Evolutionary conservation across 2,329 filamentous ascomycete species (phyloP), one percentile per base, ranked within the genome.

Genomic region (Pseudogymnoascus sp.): DNA sequence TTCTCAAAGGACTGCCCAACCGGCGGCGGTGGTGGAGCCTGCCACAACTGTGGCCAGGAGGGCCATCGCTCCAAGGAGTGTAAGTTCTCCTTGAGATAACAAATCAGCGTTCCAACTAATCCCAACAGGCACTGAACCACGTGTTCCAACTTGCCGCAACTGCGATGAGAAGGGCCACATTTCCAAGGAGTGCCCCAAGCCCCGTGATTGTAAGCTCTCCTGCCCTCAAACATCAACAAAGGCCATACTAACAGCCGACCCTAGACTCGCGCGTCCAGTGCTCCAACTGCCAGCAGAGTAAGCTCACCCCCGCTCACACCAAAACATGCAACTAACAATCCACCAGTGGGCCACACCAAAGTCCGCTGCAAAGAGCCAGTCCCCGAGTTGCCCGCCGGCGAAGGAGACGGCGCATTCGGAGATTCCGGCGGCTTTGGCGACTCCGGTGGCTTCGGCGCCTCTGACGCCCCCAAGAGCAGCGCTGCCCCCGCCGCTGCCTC

Each of bases 81-180:
- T 64, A 61, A 63, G 62, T 59, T 50, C 2, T 15, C 35, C 13
- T n/a, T 19, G 19, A 31, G 19, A 19, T 13, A 62, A n/a, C 21
- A 28, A 19, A n/a, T 31, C n/a, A 10, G 10, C 31, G 10, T 26
- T 8, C 10, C n/a, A 7, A 62, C 36, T 38, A n/a, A 44, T 26
- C 13, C 36, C 10, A 15, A 23, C 36, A 62, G 60, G 60, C 64
- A 74, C 79, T 28, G 76, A 81, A 66, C 76, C 75, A 53, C 76
- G 74, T 44, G 78, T 78, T 3, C 78, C 76, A 42, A 78, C 83
- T 65, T 91, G 88, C 75, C 71, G 67, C 65, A 88, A 88, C 74
- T 91, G 88, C 70, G 77, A 79, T 42, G 82, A 87, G 68, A 74
- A 87, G 17, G 88, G 88, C 0, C 88, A 90, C 66, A 78, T 77